phyloP scores from a whole-genome alignment of 1,284 basidiomycete genomes.

The Pseudozyma pruni region DNA sequence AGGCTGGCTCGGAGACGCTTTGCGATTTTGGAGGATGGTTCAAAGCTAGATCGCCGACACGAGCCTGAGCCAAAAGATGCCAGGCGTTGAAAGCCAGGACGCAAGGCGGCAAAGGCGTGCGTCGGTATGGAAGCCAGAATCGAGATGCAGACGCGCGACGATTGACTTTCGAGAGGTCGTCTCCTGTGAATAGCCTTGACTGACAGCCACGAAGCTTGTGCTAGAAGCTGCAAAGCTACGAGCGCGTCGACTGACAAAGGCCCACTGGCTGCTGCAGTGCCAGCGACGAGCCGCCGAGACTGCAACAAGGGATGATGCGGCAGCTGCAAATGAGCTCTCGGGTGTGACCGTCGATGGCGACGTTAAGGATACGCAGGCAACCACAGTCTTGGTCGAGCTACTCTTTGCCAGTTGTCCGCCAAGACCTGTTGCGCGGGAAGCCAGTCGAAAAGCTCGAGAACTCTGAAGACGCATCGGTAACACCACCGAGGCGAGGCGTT shows the following conservation, averaged over 20 bases:
- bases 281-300: background rate
- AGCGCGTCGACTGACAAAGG: too few species aligned
- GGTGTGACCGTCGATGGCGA: conserved; percentile 8
- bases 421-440: conserved; percentile 12
- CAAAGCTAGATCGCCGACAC: conserved; percentile 16
- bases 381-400: conserved; percentile 13
- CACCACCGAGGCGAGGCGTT: conserved; percentile 10
- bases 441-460: background rate
- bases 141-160: conserved; percentile 16
- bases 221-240: too few species aligned
- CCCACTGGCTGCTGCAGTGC: too few species aligned
- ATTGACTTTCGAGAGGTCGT: conserved; percentile 36
- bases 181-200: conserved; percentile 11
- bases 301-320: conserved; percentile 10
- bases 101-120: background rate
- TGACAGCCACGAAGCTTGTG: conserved; percentile 7
- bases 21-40: conserved; percentile 4
- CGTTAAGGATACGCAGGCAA: conserved; percentile 5
- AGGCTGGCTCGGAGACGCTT: background rate
- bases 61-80: background rate
- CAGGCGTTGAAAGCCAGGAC: background rate
- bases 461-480: background rate
- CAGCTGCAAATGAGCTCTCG: conserved; percentile 3
- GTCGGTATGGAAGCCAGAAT: background rate
- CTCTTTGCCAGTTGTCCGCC: background rate